Percentiles rank a stretch among this genome's conserved stretches.
Evolutionary conservation across 1,284 basidiomycete species (phyloP).

Genomic region (Polyporus tsugae): DNA sequence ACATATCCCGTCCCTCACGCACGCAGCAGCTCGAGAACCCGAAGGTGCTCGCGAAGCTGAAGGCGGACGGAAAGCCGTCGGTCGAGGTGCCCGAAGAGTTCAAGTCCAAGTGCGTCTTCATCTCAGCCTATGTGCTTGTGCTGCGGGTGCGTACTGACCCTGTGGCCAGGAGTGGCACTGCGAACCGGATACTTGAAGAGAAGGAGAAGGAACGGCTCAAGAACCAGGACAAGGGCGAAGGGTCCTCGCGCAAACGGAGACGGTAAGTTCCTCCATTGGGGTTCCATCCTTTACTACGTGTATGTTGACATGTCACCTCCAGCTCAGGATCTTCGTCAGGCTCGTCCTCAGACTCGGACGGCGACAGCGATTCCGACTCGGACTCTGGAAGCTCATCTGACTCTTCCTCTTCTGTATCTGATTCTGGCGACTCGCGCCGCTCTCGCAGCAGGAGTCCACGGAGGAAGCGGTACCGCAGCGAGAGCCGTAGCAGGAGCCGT

Average conservation of each 20-base stretch:
- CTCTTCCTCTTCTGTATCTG: constrained; percentile 48
- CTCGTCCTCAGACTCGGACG: constrained; percentile 44
- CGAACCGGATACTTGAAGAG: constrained; percentile 75
- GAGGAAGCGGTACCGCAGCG: constrained; percentile 37
- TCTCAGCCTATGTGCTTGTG: neutral
- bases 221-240: constrained; percentile 49
- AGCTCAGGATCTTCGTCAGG: constrained; percentile 38
- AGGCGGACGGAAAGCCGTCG: constrained; percentile 69
- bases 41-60: constrained; percentile 65
- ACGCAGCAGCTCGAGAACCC: constrained; percentile 82
- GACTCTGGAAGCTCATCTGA: constrained; percentile 47
- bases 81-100: constrained; percentile 85
- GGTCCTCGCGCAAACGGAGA: constrained; percentile 57
- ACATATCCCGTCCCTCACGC: constrained; percentile 79
- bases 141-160: neutral
- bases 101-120: constrained; percentile 69
- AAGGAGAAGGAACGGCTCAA: constrained; percentile 75
- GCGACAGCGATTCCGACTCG: constrained; percentile 49
- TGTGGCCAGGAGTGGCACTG: constrained; percentile 63
- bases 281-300: constrained; percentile 7
- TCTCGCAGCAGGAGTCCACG: constrained; percentile 51
- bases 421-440: constrained; percentile 46
- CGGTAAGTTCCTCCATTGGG: constrained; percentile 48
- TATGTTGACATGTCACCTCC: constrained; percentile 24
- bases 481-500: constrained; percentile 32